phyloP scores from a whole-genome alignment of 78 protist species.

The Monosiga brevicollis region DNA sequence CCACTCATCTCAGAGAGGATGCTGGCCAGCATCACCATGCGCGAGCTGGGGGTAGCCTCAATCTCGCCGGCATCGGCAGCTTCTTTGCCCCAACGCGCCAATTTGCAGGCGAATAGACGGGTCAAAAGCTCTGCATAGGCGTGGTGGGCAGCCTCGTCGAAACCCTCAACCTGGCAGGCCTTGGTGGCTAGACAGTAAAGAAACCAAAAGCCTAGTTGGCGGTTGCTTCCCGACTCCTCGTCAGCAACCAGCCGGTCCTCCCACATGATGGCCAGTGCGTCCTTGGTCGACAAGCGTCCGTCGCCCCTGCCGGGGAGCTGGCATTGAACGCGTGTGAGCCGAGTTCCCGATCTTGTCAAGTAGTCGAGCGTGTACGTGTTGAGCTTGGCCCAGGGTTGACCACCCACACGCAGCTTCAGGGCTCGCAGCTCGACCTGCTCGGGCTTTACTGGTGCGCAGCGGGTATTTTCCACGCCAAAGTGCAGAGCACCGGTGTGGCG shows the following conservation, averaged over 20 bases:
- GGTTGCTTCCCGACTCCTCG: neutral
- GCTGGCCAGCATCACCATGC: neutral
- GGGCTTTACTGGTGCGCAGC: neutral
- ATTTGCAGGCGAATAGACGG: slow-evolving; percentile 6
- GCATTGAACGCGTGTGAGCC: slow-evolving; percentile 2
- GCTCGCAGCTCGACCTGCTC: neutral
- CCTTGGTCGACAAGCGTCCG: neutral
- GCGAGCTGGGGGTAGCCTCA: neutral
- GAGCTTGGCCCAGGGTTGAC: neutral
- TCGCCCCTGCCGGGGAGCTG: neutral
- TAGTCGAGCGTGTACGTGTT: neutral
- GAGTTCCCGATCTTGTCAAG: neutral
- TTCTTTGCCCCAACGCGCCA: slow-evolving; percentile 25
- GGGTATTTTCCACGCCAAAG: neutral
- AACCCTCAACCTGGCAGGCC: neutral
- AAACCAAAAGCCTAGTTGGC: slow-evolving; percentile 37
- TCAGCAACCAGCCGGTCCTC: slow-evolving; percentile 14
- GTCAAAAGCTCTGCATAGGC: neutral
- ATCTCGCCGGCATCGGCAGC: neutral
- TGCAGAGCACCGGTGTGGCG: neutral
- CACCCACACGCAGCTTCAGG: neutral
- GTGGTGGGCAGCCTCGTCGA: neutral
- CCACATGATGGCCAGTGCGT: neutral
- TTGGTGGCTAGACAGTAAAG: slow-evolving; percentile 26
- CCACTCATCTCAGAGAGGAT: no score